Evolutionary conservation across 2,329 filamentous ascomycete genomes (phyloP).

Genomic region (Rhynchosporium graminicola): DNA sequence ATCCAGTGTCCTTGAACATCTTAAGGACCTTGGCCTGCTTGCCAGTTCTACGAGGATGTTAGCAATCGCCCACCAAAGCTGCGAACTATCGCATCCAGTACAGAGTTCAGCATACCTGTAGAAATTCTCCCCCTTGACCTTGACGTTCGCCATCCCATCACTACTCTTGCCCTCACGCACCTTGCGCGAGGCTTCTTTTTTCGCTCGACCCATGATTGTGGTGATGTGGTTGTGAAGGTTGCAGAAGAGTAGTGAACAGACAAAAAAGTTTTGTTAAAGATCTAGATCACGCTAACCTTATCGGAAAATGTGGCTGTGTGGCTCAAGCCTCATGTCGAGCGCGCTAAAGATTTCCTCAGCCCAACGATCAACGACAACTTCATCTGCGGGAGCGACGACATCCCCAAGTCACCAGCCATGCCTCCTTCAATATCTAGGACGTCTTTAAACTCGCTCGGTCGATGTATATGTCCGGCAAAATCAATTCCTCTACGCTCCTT

Average conservation of each 20-base stretch:
- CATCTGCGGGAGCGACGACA: constrained; percentile 11
- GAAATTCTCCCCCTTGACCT: constrained; percentile 96
- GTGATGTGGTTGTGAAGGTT: constrained; percentile 25
- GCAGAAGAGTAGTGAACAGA: constrained; percentile 32
- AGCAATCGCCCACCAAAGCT: neutral
- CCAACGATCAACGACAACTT: neutral
- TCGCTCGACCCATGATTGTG: constrained; percentile 76
- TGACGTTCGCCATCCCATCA: constrained; percentile 90
- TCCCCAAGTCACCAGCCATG: constrained; percentile 30
- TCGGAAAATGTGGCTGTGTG: constrained; percentile 26
- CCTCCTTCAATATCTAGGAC: constrained; percentile 34
- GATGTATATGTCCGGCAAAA: constrained; percentile 39
- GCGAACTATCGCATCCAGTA: neutral
- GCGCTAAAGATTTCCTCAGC: constrained; percentile 30
- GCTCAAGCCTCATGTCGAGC: constrained; percentile 5
- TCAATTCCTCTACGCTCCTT: constrained; percentile 45
- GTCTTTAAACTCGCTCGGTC: constrained; percentile 38
- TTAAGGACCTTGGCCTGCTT: constrained; percentile 90
- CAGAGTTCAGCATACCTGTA: constrained; percentile 64
- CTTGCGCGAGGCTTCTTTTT: constrained; percentile 86
- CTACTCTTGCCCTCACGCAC: constrained; percentile 80
- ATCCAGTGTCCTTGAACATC: constrained; percentile 85
- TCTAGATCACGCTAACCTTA: constrained; percentile 17
- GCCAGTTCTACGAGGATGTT: constrained; percentile 51
- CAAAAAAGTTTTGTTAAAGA: constrained; percentile 30